These are phyloP conservation scores for Salvia hispanica DNA, from an alignment of 257 asterid species.

Conservation along the genomic window DNA sequence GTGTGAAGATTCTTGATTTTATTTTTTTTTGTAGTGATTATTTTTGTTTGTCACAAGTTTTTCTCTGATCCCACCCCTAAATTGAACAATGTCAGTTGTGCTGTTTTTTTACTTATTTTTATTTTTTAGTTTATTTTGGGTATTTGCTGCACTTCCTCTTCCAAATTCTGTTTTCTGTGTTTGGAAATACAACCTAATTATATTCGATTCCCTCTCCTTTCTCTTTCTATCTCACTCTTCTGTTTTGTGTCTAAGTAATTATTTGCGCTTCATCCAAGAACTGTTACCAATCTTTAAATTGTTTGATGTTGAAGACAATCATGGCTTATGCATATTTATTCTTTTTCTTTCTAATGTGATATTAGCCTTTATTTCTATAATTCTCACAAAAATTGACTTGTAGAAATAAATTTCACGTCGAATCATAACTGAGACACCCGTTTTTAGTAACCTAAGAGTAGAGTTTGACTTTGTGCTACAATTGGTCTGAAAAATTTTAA, in stretches of 20 bases:
- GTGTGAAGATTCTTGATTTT: slow-evolving; percentile 27
- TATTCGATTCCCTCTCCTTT: background rate
- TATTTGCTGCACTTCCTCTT: background rate
- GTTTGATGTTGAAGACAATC: background rate
- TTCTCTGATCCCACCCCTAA: background rate
- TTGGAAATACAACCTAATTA: background rate
- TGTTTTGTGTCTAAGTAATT: too few relatives aligned
- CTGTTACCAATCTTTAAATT: background rate
- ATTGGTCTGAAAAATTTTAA: background rate
- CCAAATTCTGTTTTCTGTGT: background rate
- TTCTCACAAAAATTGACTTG: slow-evolving; percentile 26
- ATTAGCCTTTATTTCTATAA: slow-evolving; percentile 18
- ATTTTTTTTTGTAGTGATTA: slow-evolving; percentile 3
- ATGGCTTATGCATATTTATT: background rate
- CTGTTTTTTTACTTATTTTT: background rate
- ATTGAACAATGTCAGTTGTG: background rate
- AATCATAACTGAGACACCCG: slow-evolving; percentile 2
- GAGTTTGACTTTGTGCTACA: background rate
- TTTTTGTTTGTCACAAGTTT: slow-evolving; percentile 8
- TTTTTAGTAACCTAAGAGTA: slow-evolving; percentile 20
- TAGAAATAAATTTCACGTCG: slow-evolving; percentile 9
- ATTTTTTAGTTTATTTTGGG: background rate
- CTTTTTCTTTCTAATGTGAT: background rate
- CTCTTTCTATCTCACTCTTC: background rate
- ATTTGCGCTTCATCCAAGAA: background rate